These are phyloP conservation scores for Corylus heterophylla DNA, from an alignment of 306 rosid genomes.

Conservation along the genomic window DNA sequence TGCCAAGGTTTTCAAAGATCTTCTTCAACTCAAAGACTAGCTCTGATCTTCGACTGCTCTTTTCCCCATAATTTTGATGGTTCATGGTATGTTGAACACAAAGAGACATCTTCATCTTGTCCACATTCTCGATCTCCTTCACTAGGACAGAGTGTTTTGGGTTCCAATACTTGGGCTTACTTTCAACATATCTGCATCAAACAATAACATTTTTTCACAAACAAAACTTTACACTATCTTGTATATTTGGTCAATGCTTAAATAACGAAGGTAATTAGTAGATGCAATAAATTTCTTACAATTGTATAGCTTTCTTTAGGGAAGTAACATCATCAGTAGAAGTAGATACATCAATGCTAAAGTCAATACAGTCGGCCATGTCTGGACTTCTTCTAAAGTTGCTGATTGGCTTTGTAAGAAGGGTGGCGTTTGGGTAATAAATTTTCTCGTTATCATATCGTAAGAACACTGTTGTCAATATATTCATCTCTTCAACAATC, in stretches of 20 bases:
- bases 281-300: constrained; percentile 29
- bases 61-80: constrained; percentile 53
- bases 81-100: constrained; percentile 55
- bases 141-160: constrained; percentile 43
- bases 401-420: constrained; percentile 56
- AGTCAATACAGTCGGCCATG: constrained; percentile 44
- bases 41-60: constrained; percentile 47
- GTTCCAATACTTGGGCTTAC: constrained; percentile 51
- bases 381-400: constrained; percentile 56
- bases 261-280: not conserved
- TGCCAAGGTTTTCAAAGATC: constrained; percentile 41
- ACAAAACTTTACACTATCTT: not conserved
- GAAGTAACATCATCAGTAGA: constrained; percentile 37
- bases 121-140: constrained; percentile 51
- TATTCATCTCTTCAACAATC: constrained; percentile 60
- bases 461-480: constrained; percentile 47
- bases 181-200: constrained; percentile 41
- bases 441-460: constrained; percentile 56
- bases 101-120: constrained; percentile 48
- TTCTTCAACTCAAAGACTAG: constrained; percentile 45
- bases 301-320: constrained; percentile 49
- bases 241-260: not conserved
- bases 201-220: not conserved
- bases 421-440: constrained; percentile 51
- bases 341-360: constrained; percentile 45